Base-by-base conservation (phyloP, 2,329 filamentous ascomycete species). In the Claviceps sp. region DNA sequence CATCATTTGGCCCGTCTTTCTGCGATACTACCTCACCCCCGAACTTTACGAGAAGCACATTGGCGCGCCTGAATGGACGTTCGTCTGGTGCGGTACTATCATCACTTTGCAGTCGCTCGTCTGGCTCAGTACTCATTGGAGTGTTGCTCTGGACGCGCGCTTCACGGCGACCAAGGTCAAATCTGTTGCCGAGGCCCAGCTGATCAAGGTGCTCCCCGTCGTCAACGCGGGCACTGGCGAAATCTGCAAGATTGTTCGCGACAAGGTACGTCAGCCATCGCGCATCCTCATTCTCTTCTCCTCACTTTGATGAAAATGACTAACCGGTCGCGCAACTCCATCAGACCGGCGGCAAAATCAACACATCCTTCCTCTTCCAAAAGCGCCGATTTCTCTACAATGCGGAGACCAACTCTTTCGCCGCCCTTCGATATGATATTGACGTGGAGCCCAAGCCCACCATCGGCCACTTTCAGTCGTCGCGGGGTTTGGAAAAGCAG, bases 101-200 rank as follows among this genome's bases (percentile, higher is more conserved):
- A 76, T 94, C 66, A 95, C 90, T 11, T 63, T 85, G 52, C 94
- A 98, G 73, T 83, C 87, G 57, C 77, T 98, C 57, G 72, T 89
- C 60, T 98, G 93, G 91, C 78, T 98, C 55, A 91, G 86, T 72
- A 98, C 93, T 46, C 88, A 97, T 72, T 98, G 93, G 93, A 97
- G 88, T 64, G 88, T 98, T 66, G 83, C 90, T 64, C 73, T 97
- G 56, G 80, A 83, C 63, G 85, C 85, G 22, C 70, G 83, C 54
- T 95, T 97, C 68, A 97, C 86, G 13, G 81, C 90, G 1, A 83
- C 76, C 51, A 79, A 77, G 58, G 86, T 84, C 51, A 78, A 76
- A 54, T 79, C 77, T 47, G 73, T 97, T 38, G 74, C 84, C 50
- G 80, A 85, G 60, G 91, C 93, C 16, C 71, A 83, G 61, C 75